Percentiles rank a stretch among this genome's conserved stretches.
Evolutionary conservation across 2,329 filamentous ascomycete species (phyloP).

Genomic region (Cercospora sp.): DNA sequence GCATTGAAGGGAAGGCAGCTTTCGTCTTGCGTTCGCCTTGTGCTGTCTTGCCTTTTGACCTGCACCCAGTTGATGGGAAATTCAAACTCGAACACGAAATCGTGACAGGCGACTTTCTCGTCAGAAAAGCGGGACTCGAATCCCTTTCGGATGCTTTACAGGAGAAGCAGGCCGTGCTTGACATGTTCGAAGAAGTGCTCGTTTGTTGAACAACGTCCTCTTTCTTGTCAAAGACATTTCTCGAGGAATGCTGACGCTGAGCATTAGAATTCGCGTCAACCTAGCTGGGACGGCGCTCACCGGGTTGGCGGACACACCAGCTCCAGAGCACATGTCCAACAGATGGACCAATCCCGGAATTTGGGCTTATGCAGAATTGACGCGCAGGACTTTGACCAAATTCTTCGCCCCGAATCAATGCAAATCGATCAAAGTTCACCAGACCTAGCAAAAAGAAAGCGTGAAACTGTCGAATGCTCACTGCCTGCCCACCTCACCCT

Average conservation of each 20-base stretch:
- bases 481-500: too few species aligned
- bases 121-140: background rate
- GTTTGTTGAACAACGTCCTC: background rate
- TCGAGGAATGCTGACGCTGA: background rate
- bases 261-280: too few species aligned
- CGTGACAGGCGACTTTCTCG: background rate
- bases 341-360: too few species aligned
- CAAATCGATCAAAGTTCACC: too few species aligned
- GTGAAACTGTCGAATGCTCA: too few species aligned
- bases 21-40: background rate
- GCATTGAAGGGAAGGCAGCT: background rate
- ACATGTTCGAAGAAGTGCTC: background rate
- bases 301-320: too few species aligned
- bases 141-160: background rate
- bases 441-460: too few species aligned
- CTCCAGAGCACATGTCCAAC: too few species aligned
- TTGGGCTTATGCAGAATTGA: too few species aligned
- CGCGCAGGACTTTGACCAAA: too few species aligned
- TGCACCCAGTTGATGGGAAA: background rate
- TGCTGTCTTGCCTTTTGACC: background rate
- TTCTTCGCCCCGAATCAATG: too few species aligned
- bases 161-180: background rate
- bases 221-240: background rate
- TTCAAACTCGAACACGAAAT: background rate
- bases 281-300: too few species aligned